Percentiles rank a stretch among this genome's conserved stretches.
These are phyloP conservation scores for Diplodia corticola DNA, from an alignment of 2,329 filamentous ascomycete genomes.

Conservation along the genomic window DNA sequence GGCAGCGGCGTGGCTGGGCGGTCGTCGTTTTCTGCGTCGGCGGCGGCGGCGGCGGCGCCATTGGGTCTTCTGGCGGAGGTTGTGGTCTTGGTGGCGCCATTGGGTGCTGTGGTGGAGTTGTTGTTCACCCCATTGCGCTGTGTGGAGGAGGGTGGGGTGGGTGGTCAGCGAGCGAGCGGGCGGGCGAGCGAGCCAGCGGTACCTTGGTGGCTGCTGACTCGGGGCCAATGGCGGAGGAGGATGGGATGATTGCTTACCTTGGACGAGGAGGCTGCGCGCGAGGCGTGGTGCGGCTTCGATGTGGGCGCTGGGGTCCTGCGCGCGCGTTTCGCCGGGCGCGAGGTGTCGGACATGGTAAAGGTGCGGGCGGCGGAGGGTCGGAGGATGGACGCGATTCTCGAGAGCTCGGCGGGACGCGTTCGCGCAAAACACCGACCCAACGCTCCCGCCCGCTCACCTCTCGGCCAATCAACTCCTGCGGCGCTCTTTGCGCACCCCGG, in stretches of 20 bases:
- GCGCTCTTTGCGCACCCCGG: too few species aligned
- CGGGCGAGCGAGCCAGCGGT: too few species aligned
- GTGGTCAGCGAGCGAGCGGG: too few species aligned
- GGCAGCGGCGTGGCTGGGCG: background rate
- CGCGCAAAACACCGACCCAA: too few species aligned
- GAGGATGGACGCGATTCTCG: too few species aligned
- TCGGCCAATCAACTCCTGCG: background rate
- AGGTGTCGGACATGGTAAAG: slow-evolving; percentile 1
- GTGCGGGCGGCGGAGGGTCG: background rate
- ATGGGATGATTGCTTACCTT: background rate
- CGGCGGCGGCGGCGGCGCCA: too few species aligned
- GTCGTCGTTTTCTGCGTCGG: background rate
- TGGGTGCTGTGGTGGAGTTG: too few species aligned
- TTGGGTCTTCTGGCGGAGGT: too few species aligned
- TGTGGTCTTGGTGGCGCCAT: background rate
- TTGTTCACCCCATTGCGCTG: too few species aligned
- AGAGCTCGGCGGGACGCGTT: too few species aligned
- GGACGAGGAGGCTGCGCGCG: background rate
- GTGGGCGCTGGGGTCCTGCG: background rate
- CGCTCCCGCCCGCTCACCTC: background rate
- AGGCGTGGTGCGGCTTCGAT: background rate
- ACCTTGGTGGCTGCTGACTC: background rate
- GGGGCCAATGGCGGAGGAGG: background rate
- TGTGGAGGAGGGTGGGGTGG: too few species aligned
- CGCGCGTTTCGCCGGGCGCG: slow-evolving; percentile 11